These are phyloP conservation scores for Acaromyces ingoldii DNA, from an alignment of 1,284 basidiomycete species.

Conservation along the genomic window DNA sequence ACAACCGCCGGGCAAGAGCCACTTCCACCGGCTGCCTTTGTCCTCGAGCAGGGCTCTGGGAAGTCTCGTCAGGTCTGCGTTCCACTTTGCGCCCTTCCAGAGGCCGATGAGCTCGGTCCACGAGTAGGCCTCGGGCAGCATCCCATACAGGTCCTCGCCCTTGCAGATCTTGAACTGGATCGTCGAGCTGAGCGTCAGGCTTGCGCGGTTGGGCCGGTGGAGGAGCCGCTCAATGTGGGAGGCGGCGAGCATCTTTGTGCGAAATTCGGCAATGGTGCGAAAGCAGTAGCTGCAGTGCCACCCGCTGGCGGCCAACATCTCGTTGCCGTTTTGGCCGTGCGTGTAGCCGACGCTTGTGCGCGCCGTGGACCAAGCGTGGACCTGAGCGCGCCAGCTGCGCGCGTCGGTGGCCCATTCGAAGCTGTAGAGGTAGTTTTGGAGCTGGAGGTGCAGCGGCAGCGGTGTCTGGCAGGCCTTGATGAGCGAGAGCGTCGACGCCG, in stretches of 20 bases:
- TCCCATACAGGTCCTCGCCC: slow-evolving; percentile 61
- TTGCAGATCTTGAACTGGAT: slow-evolving; percentile 63
- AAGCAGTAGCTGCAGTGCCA: slow-evolving; percentile 64
- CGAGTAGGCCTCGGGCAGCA: slow-evolving; percentile 62
- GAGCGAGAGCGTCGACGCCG: slow-evolving; percentile 59
- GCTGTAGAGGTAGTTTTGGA: slow-evolving; percentile 64
- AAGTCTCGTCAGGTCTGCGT: too few relatives aligned
- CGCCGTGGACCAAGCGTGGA: slow-evolving; percentile 55
- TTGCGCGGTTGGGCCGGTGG: slow-evolving; percentile 52
- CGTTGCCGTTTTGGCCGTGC: slow-evolving; percentile 60
- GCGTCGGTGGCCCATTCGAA: slow-evolving; percentile 58
- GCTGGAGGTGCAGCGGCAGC: slow-evolving; percentile 61
- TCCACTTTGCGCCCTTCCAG: slow-evolving; percentile 19
- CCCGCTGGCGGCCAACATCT: slow-evolving; percentile 61
- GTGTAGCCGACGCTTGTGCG: slow-evolving; percentile 56
- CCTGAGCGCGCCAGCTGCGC: slow-evolving; percentile 60
- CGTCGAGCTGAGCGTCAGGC: slow-evolving; percentile 57
- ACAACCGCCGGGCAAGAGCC: too few relatives aligned
- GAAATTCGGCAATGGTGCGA: slow-evolving; percentile 60
- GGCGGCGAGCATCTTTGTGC: slow-evolving; percentile 63
- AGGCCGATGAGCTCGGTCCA: slow-evolving; percentile 31
- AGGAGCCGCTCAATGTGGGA: slow-evolving; percentile 65
- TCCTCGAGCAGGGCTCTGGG: too few relatives aligned
- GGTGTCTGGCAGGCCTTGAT: slow-evolving; percentile 62
- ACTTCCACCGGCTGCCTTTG: too few relatives aligned